Conservation (phyloP, 176 grass and related monocot genomes). For the Paspalum vaginatum region DNA sequence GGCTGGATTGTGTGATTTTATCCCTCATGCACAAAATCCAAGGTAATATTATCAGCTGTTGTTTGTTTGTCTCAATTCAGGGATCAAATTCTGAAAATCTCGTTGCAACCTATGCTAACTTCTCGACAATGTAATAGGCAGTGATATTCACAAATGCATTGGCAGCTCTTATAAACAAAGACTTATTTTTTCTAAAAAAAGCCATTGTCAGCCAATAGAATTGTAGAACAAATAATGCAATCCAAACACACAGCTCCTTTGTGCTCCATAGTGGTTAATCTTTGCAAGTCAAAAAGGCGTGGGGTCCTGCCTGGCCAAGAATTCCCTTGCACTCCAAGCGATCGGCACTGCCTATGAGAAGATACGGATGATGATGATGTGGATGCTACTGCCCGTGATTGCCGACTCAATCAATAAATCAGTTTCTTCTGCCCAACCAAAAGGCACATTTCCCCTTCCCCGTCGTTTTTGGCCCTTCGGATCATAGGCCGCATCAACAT, state of each 20-base stretch:
- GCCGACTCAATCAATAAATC: slow-evolving; percentile 41
- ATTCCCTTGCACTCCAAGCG: slow-evolving; percentile 63
- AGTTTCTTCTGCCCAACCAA: neutral
- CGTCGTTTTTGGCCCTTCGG: no score
- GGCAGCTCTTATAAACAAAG: no score
- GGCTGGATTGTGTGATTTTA: no score
- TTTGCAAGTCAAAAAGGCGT: slow-evolving; percentile 56
- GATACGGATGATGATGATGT: slow-evolving; percentile 26
- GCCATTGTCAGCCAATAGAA: neutral
- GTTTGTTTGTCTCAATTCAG: no score
- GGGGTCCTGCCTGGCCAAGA: slow-evolving; percentile 40
- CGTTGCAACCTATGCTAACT: no score
- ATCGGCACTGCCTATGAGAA: slow-evolving; percentile 29
- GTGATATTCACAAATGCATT: neutral
- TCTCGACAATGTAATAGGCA: no score
- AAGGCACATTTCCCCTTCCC: neutral
- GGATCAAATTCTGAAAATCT: no score
- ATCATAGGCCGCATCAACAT: no score
- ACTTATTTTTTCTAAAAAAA: no score
- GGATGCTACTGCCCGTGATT: slow-evolving; percentile 26
- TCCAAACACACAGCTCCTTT: neutral
- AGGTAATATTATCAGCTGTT: no score
- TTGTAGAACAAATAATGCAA: neutral
- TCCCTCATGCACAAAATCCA: no score
- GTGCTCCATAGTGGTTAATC: neutral